Evolutionary conservation across 1,284 basidiomycete species (phyloP).

Genomic region (Crepidotus sp.): DNA sequence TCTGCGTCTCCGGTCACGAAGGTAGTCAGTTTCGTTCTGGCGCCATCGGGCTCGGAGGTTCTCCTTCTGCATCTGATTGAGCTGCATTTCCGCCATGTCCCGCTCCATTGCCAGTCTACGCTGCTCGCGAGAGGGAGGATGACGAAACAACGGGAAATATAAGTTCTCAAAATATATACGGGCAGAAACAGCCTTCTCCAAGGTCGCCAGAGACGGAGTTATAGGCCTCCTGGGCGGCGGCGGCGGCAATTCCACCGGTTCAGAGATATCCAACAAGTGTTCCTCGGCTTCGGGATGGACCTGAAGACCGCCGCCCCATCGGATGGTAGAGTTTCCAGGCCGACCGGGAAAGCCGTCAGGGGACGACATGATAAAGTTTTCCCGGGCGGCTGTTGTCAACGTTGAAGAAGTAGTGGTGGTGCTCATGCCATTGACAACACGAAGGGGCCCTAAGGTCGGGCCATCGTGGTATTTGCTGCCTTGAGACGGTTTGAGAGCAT

Average conservation of each 20-base stretch:
- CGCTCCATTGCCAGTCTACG: conserved; percentile 78
- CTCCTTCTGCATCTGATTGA: conserved; percentile 65
- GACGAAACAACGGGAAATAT: conserved; percentile 85
- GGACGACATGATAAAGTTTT: conserved; percentile 45
- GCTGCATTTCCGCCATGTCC: conserved; percentile 70
- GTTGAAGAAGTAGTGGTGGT: conserved; percentile 52
- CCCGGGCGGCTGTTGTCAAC: conserved; percentile 60
- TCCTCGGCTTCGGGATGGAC: conserved; percentile 56
- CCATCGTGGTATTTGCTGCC: conserved; percentile 34
- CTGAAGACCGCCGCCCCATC: conserved; percentile 50
- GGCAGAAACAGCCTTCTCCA: conserved; percentile 88
- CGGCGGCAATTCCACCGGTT: conserved; percentile 24
- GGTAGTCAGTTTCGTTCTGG: conserved; percentile 82
- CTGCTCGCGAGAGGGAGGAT: conserved; percentile 79
- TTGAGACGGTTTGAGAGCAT: conserved; percentile 52
- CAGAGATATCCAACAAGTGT: conserved; percentile 12
- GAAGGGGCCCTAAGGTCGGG: conserved; percentile 44
- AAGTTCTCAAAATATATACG: conserved; percentile 96
- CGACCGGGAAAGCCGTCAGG: conserved; percentile 50
- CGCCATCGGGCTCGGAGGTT: conserved; percentile 69
- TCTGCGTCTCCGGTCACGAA: conserved; percentile 75
- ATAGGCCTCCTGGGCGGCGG: conserved; percentile 48
- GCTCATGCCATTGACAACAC: conserved; percentile 73
- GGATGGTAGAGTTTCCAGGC: conserved; percentile 52
- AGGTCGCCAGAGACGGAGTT: conserved; percentile 77